Evolutionary conservation across 2,329 filamentous ascomycete species (phyloP).

Genomic region (Fusarium graminum): DNA sequence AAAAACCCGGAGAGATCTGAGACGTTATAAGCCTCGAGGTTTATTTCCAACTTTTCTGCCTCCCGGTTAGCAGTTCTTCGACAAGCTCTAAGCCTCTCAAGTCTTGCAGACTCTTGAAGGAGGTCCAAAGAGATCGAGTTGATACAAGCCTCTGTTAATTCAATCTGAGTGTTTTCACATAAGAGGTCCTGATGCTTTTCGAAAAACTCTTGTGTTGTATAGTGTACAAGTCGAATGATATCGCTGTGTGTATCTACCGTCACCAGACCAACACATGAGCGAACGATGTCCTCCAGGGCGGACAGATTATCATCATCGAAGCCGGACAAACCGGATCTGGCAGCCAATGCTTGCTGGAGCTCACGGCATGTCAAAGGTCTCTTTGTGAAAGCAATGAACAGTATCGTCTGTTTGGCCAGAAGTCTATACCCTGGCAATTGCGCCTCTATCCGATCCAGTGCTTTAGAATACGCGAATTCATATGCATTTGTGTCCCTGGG

Average conservation of each 20-base stretch:
- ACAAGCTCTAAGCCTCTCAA: too few species aligned
- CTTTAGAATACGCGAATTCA: constrained; percentile 56
- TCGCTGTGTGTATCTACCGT: constrained; percentile 56
- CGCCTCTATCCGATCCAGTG: constrained; percentile 57
- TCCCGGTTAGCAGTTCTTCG: too few species aligned
- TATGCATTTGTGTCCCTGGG: constrained; percentile 48
- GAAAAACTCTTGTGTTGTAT: constrained; percentile 62
- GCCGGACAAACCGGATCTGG: constrained; percentile 45
- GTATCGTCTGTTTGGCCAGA: constrained; percentile 56
- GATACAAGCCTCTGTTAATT: too few species aligned
- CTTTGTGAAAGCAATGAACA: constrained; percentile 58
- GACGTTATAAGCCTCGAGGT: too few species aligned
- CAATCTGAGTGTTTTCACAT: too few species aligned
- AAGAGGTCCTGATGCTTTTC: constrained; percentile 24
- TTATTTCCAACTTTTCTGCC: too few species aligned
- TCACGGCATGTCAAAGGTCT: constrained; percentile 53
- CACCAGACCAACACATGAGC: constrained; percentile 59
- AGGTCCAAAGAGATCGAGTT: too few species aligned
- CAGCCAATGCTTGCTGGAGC: constrained; percentile 59
- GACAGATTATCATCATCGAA: constrained; percentile 55
- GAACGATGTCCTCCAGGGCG: constrained; percentile 52
- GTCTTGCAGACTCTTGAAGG: too few species aligned
- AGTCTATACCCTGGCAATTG: constrained; percentile 50
- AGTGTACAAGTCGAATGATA: constrained; percentile 59
- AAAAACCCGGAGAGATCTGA: too few species aligned